Base-by-base conservation (phyloP, 768 basidiomycete genomes). In the Boletus reticuloceps region DNA sequence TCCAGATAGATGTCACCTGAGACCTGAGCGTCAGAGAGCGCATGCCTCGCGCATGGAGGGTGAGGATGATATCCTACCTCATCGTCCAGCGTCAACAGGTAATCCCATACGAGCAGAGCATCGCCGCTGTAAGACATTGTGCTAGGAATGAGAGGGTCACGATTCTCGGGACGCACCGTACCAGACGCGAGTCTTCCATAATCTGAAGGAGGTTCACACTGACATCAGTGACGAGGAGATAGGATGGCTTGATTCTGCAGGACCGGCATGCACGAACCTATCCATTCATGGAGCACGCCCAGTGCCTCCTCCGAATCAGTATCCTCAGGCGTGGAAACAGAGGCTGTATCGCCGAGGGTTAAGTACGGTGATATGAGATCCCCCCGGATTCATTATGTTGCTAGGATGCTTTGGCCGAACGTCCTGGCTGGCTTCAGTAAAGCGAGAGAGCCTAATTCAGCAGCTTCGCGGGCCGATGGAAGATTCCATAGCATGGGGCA, bases 61-160 rank as follows among this genome's bases (percentile, higher is more conserved):
- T 47, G 32, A 19, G 27, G 34, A 31, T 20, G 19, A n/a, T n/a
- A n/a, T 22, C 40, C 22, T 22, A 43, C 53, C 19, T 54, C 53
- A 22, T 54, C 53, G 27, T 54, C 53, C 41, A 54, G 25, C 25
- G 53, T 54, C 47, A 49, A 43, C 25, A 54, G 37, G 47, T 54
- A 44, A 31, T 54, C 53, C 53, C 53, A 54, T 4, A 43, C n/a
- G 34, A 54, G 53, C 19, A 43, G 34, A 43, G 47, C 14, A 36
- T 29, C 49, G 32, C 53, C 29, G 14, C 53, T 43, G 27, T 37
- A 54, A 12, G 41, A 27, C 12, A 54, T 17, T 6, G 53, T 19
- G 6, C 53, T 54, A 43, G 20, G 9, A 7, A 37, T 22, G 32
- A 47, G 10, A 19, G 27, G 2, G 25, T 27, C 12, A 16, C 4